Evolutionary conservation across 352 stramenopile species (phyloP), one percentile per base, ranked within the genome.

Genomic region (Globisporangium abappressorium): DNA sequence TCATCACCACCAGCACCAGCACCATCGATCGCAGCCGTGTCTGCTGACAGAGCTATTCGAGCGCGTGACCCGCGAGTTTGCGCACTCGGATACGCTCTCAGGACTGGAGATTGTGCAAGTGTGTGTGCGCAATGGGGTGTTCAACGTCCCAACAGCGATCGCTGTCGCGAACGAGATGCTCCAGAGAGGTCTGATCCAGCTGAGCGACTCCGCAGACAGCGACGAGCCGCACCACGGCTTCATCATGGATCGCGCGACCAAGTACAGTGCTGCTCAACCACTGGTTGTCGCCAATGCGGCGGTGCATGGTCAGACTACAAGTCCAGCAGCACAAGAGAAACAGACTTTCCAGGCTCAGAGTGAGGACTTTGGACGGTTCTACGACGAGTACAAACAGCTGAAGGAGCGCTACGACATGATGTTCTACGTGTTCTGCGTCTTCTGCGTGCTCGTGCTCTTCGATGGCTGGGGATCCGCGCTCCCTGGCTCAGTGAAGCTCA

Each of bases 71-170:
- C 20, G 41, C 36, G 22, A 59, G 30, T 22, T 74, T 18, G 71
- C 66, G 30, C 24, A 63, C 57, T 66, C 58, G 46, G 69, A 26
- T 30, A 56, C 70, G 6, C 34, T 83, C n/a, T 72, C 68, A 7
- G 79, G 77, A 26, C 76, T 71, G 4, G 71, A 82, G 34, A 71
- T 79, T 41, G 68, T 84, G 60, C 75, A 85, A 64, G n/a, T 58
- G 38, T 55, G 80, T n/a, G 61, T 87, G 5, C 70, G 70, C 20
- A 78, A 74, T 46, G 79, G 79, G 26, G 77, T 75, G 9, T 76
- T 76, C 30, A 87, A 76, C 63, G 73, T 84, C 22, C 54, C 77
- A 24, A 84, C 79, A 20, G 75, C 75, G 5, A 63, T 85, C 2
- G 63, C 64, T 0, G 60, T 85, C 14, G 73, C 68, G 9, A 76